Evolutionary conservation across 2,329 filamentous ascomycete species (phyloP), one percentile per base, ranked within the genome.

Genomic region (Penicillium aurantiogriseum): DNA sequence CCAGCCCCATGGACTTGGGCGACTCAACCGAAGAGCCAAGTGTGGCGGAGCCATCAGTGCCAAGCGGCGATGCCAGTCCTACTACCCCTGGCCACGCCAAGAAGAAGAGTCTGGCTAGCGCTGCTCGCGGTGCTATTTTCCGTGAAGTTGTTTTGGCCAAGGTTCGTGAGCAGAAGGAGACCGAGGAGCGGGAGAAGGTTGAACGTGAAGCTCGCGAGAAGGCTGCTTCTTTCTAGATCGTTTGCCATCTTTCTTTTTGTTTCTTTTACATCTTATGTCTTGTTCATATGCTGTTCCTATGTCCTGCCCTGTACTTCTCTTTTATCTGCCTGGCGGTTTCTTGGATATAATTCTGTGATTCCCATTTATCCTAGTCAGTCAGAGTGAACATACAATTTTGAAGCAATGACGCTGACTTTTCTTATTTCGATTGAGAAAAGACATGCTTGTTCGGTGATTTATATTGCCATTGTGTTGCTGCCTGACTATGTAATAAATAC

Each of bases 61-160:
- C 64, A 5, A 66, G 63, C 40, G 64, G 61, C 13, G 63, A 72
- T 35, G 59, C 70, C 15, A 54, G 52, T 19, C 39, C 63, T 6
- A 50, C 59, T 6, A 50, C 59, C 17, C 46, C 56, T 3, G 49
- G 62, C 57, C 43, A 75, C 72, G 29, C 43, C 10, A 83, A 84
- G 72, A 80, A 77, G 65, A 71, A 79, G 44, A 81, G 81, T 63
- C 71, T 87, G 60, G 81, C 81, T 68, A 83, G 81, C 61, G 73
- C 84, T 62, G 85, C 85, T 35, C 85, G 85, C 67, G 82, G 82
- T 47, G 83, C 91, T 61, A 95, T 97, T 68, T 97, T 97, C 85
- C 85, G 90, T 67, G 93, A 97, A 75, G 90, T 97, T 13, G 93
- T 97, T 15, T 80, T 96, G 57, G 93, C 92, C 63, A 97, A 97